phyloP scores from a whole-genome alignment of 2,329 filamentous ascomycete genomes.

The Pseudogymnoascus destructans region DNA sequence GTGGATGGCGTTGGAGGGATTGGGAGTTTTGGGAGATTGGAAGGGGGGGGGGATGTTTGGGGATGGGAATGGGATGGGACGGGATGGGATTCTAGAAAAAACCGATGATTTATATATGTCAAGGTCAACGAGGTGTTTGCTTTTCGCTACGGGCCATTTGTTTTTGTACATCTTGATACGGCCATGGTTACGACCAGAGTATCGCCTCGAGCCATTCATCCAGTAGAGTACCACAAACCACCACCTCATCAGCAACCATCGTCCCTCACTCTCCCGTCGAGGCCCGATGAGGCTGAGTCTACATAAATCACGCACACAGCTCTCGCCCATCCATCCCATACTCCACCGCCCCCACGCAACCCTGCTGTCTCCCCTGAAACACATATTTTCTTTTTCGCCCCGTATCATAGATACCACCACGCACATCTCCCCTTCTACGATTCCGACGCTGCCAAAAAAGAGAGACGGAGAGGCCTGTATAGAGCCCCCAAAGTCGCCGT shows the following conservation, averaged over 20 bases:
- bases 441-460: no score
- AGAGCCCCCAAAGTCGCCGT: no score
- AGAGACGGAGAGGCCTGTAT: no score
- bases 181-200: background rate
- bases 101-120: background rate
- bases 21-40: background rate
- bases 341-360: background rate
- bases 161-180: background rate
- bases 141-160: background rate
- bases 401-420: background rate
- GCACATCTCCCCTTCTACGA: no score
- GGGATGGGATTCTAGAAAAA: background rate
- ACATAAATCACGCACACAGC: background rate
- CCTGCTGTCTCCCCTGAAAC: background rate
- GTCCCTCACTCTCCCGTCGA: background rate
- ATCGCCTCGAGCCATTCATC: background rate
- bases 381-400: background rate
- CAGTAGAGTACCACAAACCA: background rate
- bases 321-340: background rate
- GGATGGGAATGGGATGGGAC: background rate
- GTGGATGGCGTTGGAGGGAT: background rate
- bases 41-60: background rate
- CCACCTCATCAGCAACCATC: background rate
- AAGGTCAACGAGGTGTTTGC: background rate
- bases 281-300: background rate